Evolutionary conservation across 148 eudicot genomes (phyloP).

Genomic region (Persicaria tinctoria): DNA sequence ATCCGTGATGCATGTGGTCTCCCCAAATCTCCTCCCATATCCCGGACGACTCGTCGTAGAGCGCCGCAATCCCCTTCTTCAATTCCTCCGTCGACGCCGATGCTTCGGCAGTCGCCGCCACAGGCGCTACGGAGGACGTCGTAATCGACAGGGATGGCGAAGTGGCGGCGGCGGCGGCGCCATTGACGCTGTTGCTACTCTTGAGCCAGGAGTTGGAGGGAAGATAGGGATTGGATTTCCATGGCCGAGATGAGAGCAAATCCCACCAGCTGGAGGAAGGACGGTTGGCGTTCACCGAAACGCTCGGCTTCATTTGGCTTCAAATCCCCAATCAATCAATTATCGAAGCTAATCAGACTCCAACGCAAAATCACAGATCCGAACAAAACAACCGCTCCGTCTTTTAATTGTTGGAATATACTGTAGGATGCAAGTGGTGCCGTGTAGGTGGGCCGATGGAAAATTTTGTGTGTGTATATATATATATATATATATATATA

Average conservation of each 20-base stretch:
- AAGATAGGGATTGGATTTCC: neutral
- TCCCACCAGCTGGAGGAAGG: neutral
- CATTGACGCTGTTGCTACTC: neutral
- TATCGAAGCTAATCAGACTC: neutral
- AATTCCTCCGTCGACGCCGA: conserved; percentile 23
- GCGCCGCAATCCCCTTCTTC: conserved; percentile 70
- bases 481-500: too few species aligned
- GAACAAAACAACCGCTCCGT: too few species aligned
- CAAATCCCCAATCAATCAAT: neutral
- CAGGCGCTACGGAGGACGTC: neutral
- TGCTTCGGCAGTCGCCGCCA: neutral
- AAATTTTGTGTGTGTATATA: too few species aligned
- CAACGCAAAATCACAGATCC: too few species aligned
- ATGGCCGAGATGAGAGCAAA: conserved; percentile 5
- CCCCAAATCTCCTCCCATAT: conserved; percentile 97
- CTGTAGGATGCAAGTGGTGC: too few species aligned
- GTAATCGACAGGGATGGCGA: neutral
- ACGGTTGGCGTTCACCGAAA: conserved; percentile 4
- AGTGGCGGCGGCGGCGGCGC: too few species aligned
- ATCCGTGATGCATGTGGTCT: conserved; percentile 97
- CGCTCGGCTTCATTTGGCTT: neutral
- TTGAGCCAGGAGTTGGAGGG: conserved; percentile 2
- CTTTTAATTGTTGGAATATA: too few species aligned
- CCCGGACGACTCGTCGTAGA: conserved; percentile 83
- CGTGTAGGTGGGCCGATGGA: too few species aligned